Base-by-base conservation (phyloP, 371 early-diverging fungal genomes). In the Mortierella sp. region DNA sequence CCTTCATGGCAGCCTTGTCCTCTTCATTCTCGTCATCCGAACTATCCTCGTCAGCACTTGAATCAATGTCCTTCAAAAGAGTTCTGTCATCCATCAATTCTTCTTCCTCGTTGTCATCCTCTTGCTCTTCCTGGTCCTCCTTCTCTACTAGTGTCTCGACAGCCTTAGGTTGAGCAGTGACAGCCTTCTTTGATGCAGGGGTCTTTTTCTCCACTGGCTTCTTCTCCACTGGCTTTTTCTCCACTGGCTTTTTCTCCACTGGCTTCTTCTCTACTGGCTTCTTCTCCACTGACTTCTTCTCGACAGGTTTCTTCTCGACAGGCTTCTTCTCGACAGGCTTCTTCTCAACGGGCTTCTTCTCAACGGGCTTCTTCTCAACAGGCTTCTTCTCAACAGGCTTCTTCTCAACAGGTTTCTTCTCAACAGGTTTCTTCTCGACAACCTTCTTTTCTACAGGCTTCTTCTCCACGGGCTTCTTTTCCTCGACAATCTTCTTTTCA, bases 41-140 rank as follows among this genome's bases (percentile, higher is more conserved):
- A 68, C 84, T 85, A 79, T 85, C 83, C 68, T 86, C 85, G 23
- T 86, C 87, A 31, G 82, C 83, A 57, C 84, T 83, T 37, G 74
- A 76, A 45, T 74, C 85, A 34, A 87, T 82, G 56, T 83, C 88
- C 66, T 86, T 87, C 67, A 88, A 72, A 61, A 90, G 84, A 22
- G 86, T 77, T 55, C 83, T 82, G 59, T 87, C 84, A 79, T 70
- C 85, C 88, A 75, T 88, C 85, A 56, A 77, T 70, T 70, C 83
- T 0, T 81, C 83, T 2, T 82, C 84, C 12, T 68, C 71, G 3
- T 75, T 73, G n/a, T 81, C 74, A 22, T 75, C 62, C 15, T 75
- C 82, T 15, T 54, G 57, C 28, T 68, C 63, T 61, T 75, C 68
- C 32, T 76, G 82, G 15, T 76, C 73, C 15, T 76, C 68, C 56